Evolutionary conservation across 192 early-diverging fungal species (phyloP), one percentile per base, ranked within the genome.

Genomic region (Rhizoclosmatium globosum): DNA sequence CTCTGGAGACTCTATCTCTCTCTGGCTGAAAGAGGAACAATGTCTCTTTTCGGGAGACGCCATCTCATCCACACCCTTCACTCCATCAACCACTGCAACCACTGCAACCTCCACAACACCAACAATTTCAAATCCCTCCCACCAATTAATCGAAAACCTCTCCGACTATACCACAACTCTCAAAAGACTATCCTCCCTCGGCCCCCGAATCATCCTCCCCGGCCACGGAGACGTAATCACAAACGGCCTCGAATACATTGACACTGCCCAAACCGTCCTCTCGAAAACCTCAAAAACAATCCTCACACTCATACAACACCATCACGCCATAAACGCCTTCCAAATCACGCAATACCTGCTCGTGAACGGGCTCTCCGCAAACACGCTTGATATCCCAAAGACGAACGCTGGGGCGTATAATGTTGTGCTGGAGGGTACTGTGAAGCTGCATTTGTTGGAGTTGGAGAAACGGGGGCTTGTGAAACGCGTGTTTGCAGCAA

Each of bases 161-260:
- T 13, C 21, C 44, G 42, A 7, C 7, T 68, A 68, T 42, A 45
- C 45, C 7, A 6, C 41, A 43, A 44, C 67, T 3, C 45, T 68
- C 39, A 46, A 39, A 46, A 42, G 3, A 19, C 67, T 68, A 13
- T 13, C 39, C 45, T 13, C 39, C 67, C 45, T 68, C 13, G 45
- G 45, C 39, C 67, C 67, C 13, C 67, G 67, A 9, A 39, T 68
- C 45, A 46, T 68, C 39, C 23, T 68, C 44, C 67, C 67, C 39
- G 67, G 67, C 43, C 67, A 68, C 46, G 67, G 67, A 39, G 42
- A 42, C 39, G 45, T 68, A 23, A 68, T 68, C 67, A 11, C 45
- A 7, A 43, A 68, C 43, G 67, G 67, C 39, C 42, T 46, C 39
- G 3, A n/a, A 17, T 46, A 68, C 67, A 42, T 68, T 68, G 38